Conservation (phyloP, 305 asterid species). For the Striga hermonthica region DNA sequence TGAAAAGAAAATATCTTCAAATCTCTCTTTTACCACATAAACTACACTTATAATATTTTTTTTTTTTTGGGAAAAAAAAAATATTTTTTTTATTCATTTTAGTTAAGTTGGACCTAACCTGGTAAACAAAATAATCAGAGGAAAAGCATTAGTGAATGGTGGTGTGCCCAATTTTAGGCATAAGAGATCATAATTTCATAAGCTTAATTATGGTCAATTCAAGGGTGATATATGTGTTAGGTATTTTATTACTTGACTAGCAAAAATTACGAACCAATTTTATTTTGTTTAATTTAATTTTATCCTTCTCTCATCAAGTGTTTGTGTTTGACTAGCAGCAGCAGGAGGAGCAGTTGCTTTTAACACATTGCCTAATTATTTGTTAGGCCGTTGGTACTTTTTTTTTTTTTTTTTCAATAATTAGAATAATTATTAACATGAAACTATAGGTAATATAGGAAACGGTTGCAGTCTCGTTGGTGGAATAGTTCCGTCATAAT, state of each 20-base stretch:
- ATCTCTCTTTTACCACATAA: not conserved
- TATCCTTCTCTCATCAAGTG: not conserved
- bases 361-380: conserved; percentile 5
- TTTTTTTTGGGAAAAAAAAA: not conserved
- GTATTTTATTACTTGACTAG: conserved; percentile 2
- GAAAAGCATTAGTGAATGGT: conserved; percentile 1
- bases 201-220: not conserved
- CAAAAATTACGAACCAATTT: not conserved
- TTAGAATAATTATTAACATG: not conserved
- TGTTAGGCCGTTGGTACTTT: not conserved
- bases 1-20: too few species aligned
- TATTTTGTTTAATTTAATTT: not conserved
- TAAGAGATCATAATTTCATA: not conserved
- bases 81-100: not conserved
- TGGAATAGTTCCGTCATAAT: not conserved
- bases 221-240: not conserved
- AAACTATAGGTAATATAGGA: not conserved
- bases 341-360: not conserved
- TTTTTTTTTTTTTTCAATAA: too few species aligned
- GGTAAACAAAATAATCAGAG: not conserved
- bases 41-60: not conserved
- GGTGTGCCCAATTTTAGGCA: conserved; percentile 10
- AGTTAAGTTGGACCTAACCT: not conserved
- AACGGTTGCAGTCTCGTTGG: too few species aligned
- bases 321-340: not conserved